Evolutionary conservation across 2,329 filamentous ascomycete genomes (phyloP), one percentile per base, ranked within the genome.

Genomic region (Colletotrichum falcatum): DNA sequence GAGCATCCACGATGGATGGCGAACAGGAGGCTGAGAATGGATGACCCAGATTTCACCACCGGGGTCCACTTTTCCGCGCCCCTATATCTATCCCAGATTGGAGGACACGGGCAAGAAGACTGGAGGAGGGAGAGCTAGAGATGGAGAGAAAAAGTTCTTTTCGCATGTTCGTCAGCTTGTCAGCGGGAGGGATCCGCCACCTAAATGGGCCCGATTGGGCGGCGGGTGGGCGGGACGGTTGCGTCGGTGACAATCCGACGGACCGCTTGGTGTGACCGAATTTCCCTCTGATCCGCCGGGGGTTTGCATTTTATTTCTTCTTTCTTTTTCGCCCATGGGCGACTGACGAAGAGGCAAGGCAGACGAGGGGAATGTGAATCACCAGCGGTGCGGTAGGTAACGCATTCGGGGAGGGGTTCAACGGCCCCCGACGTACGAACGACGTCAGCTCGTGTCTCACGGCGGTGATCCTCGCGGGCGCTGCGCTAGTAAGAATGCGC

Each of bases 41-140:
- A 58, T 12, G 56, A 48, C 30, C 30, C 28, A 55, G 9, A 61
- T 70, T 62, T 37, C 64, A 70, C 64, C 67, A 70, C 42, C 37
- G 20, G 56, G 58, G 23, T 42, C 67, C 67, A 67, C 67, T 62
- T 44, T 37, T 70, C 58, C 28, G 51, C 26, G 20, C 51, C 66
- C 23, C 20, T 46, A 23, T 20, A 6, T 37, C 5, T 39, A 39
- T 42, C 16, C 42, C 20, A 60, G 63, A 44, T 56, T 66, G 49
- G 49, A 23, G 42, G 39, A 11, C n/a, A 49, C 20, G 16, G 12
- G 30, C 49, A 48, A 30, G 23, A 23, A 33, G 14, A 16, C 6
- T 20, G 18, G 56, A 39, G 46, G 56, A 48, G 9, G 11, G 9
- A 23, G 3, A n/a, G 20, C 26, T n/a, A 23, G 8, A 16, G 30